phyloP scores from a whole-genome alignment of 2,329 filamentous ascomycete species.

The Penicillium sp. region DNA sequence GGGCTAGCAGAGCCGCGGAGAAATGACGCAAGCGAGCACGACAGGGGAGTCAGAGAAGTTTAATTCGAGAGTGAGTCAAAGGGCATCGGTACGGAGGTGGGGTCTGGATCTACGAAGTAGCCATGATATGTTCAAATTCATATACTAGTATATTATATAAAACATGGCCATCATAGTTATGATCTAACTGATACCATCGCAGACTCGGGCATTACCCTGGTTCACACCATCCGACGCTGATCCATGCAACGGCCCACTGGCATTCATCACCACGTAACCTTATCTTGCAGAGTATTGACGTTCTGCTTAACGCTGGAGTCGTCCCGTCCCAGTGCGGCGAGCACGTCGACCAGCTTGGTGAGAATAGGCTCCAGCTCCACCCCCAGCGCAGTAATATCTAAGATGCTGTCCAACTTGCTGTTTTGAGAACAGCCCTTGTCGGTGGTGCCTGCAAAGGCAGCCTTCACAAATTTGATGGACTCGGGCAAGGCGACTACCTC shows the following conservation, averaged over 20 bases:
- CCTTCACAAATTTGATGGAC: constrained; percentile 25
- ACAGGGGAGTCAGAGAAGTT: constrained; percentile 14
- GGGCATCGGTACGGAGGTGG: too few species aligned
- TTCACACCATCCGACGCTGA: too few species aligned
- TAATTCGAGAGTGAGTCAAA: constrained; percentile 2
- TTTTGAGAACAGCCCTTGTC: constrained; percentile 23
- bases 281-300: constrained; percentile 13
- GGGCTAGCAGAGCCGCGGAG: constrained; percentile 23
- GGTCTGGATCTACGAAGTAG: too few species aligned
- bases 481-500: constrained; percentile 27
- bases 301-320: constrained; percentile 25
- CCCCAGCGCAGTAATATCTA: constrained; percentile 29
- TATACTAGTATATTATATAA: neutral
- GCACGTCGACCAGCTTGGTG: constrained; percentile 22
- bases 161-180: too few species aligned
- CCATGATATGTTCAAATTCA: neutral
- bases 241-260: too few species aligned
- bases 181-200: too few species aligned
- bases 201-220: neutral
- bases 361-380: constrained; percentile 28
- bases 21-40: constrained; percentile 24
- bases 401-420: constrained; percentile 22
- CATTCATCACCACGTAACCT: constrained; percentile 14
- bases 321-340: constrained; percentile 17
- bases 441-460: constrained; percentile 30